phyloP scores from a whole-genome alignment of 768 basidiomycete species.

The Calvatia gigantea region DNA sequence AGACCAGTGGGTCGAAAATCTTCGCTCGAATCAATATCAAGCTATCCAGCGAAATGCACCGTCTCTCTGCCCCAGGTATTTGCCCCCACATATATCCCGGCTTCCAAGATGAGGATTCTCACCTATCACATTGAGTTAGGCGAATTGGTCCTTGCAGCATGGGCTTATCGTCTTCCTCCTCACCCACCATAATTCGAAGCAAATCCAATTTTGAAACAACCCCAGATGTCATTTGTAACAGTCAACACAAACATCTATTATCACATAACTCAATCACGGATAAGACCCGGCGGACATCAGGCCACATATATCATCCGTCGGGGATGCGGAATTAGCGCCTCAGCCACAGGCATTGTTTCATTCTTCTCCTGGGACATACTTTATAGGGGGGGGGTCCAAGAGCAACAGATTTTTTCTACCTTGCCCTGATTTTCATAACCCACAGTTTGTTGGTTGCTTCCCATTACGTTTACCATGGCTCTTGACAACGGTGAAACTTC shows the following conservation, averaged over 20 bases:
- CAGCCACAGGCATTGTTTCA: neutral
- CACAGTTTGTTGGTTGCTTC: too few relatives aligned
- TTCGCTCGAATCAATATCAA: too few relatives aligned
- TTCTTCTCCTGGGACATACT: neutral
- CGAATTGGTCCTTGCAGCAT: constrained; percentile 15
- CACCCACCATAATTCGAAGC: neutral
- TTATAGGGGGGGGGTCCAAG: neutral
- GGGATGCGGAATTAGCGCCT: neutral
- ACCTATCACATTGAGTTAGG: too few relatives aligned
- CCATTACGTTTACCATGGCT: neutral
- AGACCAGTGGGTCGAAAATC: too few relatives aligned
- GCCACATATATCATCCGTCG: neutral
- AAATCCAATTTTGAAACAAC: neutral
- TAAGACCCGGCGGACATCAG: constrained; percentile 22
- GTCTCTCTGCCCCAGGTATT: too few relatives aligned
- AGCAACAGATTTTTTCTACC: too few relatives aligned
- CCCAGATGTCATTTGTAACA: neutral
- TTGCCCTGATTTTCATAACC: too few relatives aligned
- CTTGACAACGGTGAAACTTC: neutral
- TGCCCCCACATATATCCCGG: too few relatives aligned
- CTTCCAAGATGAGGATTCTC: too few relatives aligned
- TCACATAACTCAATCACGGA: constrained; percentile 15
- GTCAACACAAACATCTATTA: neutral
- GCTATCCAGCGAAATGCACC: too few relatives aligned
- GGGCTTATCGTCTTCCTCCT: constrained; percentile 74